A percentile compares a stretch with the other conserved stretches of the same genome.
Evolutionary conservation across 306 rosid species (phyloP).

Genomic region (Senna tora): DNA sequence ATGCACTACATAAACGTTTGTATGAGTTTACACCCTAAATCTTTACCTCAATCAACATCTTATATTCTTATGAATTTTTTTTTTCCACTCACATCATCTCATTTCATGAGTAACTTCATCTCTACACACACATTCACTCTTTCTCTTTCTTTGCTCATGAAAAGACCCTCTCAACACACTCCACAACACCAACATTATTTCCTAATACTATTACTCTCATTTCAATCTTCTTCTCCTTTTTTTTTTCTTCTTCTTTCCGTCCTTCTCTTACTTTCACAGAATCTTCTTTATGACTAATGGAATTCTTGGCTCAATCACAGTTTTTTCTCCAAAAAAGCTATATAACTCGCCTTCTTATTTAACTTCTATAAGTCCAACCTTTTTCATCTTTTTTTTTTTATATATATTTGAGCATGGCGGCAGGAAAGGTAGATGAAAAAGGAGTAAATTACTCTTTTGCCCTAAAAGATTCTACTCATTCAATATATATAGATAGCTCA

Average conservation of each 20-base stretch:
- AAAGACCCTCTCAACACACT: conserved; percentile 50
- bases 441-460: too few species aligned
- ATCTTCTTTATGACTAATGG: conserved; percentile 28
- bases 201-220: neutral
- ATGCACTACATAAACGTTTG: too few species aligned
- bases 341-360: neutral
- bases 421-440: too few species aligned
- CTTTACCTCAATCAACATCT: too few species aligned
- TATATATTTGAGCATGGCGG: neutral
- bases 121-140: neutral
- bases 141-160: conserved; percentile 32
- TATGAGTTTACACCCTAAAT: too few species aligned
- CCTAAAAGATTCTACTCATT: too few species aligned
- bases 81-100: neutral
- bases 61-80: too few species aligned
- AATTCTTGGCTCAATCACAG: conserved; percentile 19
- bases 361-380: neutral
- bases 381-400: neutral
- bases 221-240: neutral
- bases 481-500: too few species aligned
- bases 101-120: conserved; percentile 40
- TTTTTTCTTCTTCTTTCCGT: neutral
- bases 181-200: conserved; percentile 34
- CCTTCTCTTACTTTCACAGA: conserved; percentile 25
- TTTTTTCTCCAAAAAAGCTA: conserved; percentile 35